A percentile compares a stretch with the other conserved stretches of the same genome.
phyloP scores from a whole-genome alignment of 306 rosid genomes.

The Mucuna pruriens region DNA sequence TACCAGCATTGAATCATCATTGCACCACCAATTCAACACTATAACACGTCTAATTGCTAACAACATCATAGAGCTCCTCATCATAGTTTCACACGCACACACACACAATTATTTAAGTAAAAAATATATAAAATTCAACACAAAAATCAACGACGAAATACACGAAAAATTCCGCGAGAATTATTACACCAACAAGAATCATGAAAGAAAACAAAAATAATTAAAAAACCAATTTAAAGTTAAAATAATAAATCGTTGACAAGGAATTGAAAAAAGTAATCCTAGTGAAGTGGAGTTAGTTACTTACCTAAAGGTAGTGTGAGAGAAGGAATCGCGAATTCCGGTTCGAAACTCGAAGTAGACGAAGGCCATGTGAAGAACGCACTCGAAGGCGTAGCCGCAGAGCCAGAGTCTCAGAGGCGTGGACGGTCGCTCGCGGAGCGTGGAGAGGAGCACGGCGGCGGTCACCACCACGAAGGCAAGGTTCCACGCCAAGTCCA shows the following conservation, averaged over 20 bases:
- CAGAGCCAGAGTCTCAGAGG: constrained; percentile 77
- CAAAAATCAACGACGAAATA: neutral
- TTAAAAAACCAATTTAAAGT: neutral
- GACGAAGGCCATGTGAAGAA: constrained; percentile 65
- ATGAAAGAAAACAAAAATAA: neutral
- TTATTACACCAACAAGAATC: too few relatives aligned
- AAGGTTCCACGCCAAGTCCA: constrained; percentile 77
- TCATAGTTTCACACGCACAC: neutral
- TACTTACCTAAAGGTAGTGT: constrained; percentile 55
- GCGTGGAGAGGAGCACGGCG: constrained; percentile 63
- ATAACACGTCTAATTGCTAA: constrained; percentile 12
- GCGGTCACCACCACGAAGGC: constrained; percentile 68
- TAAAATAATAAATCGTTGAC: neutral
- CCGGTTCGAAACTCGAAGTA: constrained; percentile 54
- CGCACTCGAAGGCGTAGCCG: constrained; percentile 71
- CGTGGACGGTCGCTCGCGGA: constrained; percentile 66
- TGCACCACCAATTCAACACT: constrained; percentile 9
- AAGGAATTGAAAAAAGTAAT: neutral
- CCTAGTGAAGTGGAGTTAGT: neutral
- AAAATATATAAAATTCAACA: neutral
- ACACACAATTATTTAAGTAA: neutral
- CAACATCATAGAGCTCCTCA: constrained; percentile 3
- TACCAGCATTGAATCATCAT: neutral
- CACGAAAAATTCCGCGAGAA: too few relatives aligned
- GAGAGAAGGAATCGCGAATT: constrained; percentile 37